A percentile compares a stretch with the other conserved stretches of the same genome.
These are phyloP conservation scores for Leccinellum albellum DNA, from an alignment of 768 basidiomycete species.

Conservation along the genomic window DNA sequence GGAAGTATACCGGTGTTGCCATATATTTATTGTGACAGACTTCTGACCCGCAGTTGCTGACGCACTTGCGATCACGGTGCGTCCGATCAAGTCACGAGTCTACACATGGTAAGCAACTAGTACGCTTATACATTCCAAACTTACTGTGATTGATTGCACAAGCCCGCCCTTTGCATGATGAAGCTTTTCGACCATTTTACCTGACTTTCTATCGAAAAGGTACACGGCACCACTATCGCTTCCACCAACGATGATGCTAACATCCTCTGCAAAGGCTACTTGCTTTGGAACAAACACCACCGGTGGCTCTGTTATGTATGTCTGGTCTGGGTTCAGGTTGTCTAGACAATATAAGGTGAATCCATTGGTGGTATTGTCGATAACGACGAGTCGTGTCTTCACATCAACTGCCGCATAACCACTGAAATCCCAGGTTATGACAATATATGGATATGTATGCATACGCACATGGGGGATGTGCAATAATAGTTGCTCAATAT, in stretches of 20 bases:
- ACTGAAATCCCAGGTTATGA: no score
- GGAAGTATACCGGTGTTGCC: no score
- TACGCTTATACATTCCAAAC: not conserved
- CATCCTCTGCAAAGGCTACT: not conserved
- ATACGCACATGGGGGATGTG: constrained; percentile 5
- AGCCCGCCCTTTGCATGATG: not conserved
- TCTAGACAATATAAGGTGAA: constrained; percentile 6
- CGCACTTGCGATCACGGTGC: not conserved
- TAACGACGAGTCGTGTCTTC: not conserved
- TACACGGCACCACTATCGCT: constrained; percentile 7
- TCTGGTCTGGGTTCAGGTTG: not conserved
- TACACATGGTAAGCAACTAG: not conserved
- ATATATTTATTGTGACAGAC: no score
- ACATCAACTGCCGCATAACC: no score
- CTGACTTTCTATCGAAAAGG: constrained; percentile 1
- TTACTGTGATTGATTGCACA: not conserved
- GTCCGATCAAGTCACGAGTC: not conserved
- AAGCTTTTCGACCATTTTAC: not conserved
- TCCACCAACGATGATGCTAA: constrained; percentile 1
- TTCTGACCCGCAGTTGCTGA: not conserved
- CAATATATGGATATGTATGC: no score
- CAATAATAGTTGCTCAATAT: constrained; percentile 2
- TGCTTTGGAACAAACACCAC: constrained; percentile 2
- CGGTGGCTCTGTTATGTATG: not conserved
- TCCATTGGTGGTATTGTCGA: constrained; percentile 2